phyloP scores from a whole-genome alignment of 371 early-diverging fungal genomes.

The Mucor circinelloides region DNA sequence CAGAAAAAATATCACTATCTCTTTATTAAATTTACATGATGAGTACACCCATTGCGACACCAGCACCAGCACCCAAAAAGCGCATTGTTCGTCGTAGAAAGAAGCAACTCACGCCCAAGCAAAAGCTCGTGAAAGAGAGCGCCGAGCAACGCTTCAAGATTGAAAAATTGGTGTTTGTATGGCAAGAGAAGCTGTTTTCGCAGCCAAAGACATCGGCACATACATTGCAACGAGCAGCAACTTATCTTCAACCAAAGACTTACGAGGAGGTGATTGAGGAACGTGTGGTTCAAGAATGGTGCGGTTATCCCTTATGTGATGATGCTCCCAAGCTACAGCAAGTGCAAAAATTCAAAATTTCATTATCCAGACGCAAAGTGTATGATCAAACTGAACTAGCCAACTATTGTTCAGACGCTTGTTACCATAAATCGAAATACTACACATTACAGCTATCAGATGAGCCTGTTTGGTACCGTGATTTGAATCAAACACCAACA shows the following conservation, averaged over 20 bases:
- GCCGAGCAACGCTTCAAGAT: constrained; percentile 48
- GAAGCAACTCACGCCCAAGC: constrained; percentile 40
- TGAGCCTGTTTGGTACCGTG: constrained; percentile 66
- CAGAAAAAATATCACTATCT: background rate
- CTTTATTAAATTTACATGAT: background rate
- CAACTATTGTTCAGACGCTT: constrained; percentile 63
- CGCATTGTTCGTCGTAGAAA: constrained; percentile 12
- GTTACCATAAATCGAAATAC: constrained; percentile 65
- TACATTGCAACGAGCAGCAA: constrained; percentile 37
- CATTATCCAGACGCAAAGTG: constrained; percentile 62
- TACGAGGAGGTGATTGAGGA: constrained; percentile 70
- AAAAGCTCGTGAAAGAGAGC: constrained; percentile 51
- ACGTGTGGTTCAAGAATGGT: constrained; percentile 61
- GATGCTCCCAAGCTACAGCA: constrained; percentile 23
- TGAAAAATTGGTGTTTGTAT: constrained; percentile 57
- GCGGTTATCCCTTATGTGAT: constrained; percentile 74
- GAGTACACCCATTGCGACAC: background rate
- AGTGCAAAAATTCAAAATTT: constrained; percentile 58
- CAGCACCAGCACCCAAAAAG: constrained; percentile 3
- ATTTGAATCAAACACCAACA: constrained; percentile 13
- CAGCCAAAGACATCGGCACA: constrained; percentile 13
- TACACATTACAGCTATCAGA: constrained; percentile 61
- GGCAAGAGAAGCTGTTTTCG: constrained; percentile 62
- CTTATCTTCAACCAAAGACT: constrained; percentile 48
- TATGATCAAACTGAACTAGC: constrained; percentile 65